Evolutionary conservation across 192 early-diverging fungal genomes (phyloP), one percentile per base, ranked within the genome.

Genomic region (Gamsiella multidivaricata): DNA sequence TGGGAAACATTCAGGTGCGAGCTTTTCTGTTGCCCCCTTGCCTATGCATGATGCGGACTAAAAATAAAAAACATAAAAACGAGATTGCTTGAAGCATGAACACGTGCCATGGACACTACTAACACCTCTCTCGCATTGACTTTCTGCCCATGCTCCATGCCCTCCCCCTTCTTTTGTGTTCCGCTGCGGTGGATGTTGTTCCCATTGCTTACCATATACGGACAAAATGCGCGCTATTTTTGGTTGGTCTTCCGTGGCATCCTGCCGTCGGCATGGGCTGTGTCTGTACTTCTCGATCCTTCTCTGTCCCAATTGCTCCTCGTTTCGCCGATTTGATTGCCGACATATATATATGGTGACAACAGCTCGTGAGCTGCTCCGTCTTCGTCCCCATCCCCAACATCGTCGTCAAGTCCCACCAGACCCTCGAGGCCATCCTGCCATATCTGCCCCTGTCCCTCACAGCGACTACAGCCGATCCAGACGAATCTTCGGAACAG

Each of bases 321-420:
- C n/a, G n/a, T n/a, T n/a, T n/a, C n/a, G n/a, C n/a, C n/a, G n/a
- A n/a, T n/a, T n/a, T n/a, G n/a, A n/a, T n/a, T n/a, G n/a, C n/a
- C n/a, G n/a, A n/a, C n/a, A n/a, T n/a, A n/a, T n/a, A n/a, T n/a
- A n/a, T n/a, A n/a, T n/a, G n/a, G n/a, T n/a, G n/a, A n/a, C n/a
- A n/a, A 23, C 22, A 78, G 74, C 20, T 78, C 2, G 49, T 78
- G 25, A 78, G 74, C 31, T 78, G 74, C 32, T 78, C 74, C 7
- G 42, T 78, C 29, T 78, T 78, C 41, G 58, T 78, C 18, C 74
- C 74, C 0, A 39, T 78, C 15, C 74, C 74, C 0, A 50, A 41
- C 36, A 68, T 78, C 20, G 66, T 78, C 6, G 74, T 78, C 25
- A 78, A 78, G 47, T 78, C 74, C 0, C 74, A 78, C 31, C 74